Conservation (phyloP, 2,329 filamentous ascomycete species). For the Lachnellula suecica region DNA sequence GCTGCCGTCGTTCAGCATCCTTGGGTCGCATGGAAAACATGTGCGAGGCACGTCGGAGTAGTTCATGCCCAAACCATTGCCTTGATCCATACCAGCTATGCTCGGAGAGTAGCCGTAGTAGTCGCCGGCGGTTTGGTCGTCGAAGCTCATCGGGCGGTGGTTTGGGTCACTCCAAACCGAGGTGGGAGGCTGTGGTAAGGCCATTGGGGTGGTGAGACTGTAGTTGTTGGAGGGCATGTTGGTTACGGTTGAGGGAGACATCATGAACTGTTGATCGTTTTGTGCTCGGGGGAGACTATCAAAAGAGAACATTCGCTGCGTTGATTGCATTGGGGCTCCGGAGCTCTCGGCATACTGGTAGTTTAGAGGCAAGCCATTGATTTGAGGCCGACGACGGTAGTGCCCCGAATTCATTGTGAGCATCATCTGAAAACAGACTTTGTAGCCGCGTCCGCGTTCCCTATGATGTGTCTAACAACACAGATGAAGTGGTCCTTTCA, state of each 20-base stretch:
- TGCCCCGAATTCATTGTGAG: slow-evolving; percentile 28
- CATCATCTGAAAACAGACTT: slow-evolving; percentile 19
- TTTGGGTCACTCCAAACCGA: slow-evolving; percentile 18
- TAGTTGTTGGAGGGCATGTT: slow-evolving; percentile 17
- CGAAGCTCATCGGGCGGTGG: slow-evolving; percentile 12
- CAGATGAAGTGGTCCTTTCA: slow-evolving; percentile 24
- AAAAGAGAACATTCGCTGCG: slow-evolving; percentile 23
- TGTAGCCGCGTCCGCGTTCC: slow-evolving; percentile 7
- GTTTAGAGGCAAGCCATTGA: slow-evolving; percentile 20
- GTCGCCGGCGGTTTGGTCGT: slow-evolving; percentile 16
- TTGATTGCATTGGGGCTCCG: slow-evolving; percentile 16
- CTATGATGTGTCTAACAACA: slow-evolving; percentile 25
- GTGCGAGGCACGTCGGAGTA: slow-evolving; percentile 20
- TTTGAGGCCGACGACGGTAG: slow-evolving; percentile 22
- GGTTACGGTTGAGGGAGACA: slow-evolving; percentile 10
- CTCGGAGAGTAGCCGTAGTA: slow-evolving; percentile 23
- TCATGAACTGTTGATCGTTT: slow-evolving; percentile 25
- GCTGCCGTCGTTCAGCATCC: slow-evolving; percentile 12
- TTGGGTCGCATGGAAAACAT: slow-evolving; percentile 16
- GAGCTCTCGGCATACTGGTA: slow-evolving; percentile 23
- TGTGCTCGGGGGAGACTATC: slow-evolving; percentile 25
- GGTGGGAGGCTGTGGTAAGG: slow-evolving; percentile 19
- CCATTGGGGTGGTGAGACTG: slow-evolving; percentile 17
- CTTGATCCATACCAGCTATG: slow-evolving; percentile 15
- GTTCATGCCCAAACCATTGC: slow-evolving; percentile 4